Percentiles rank a stretch among this genome's conserved stretches.
These are phyloP conservation scores for Ophiostoma pallidulum DNA, from an alignment of 2,329 filamentous ascomycete genomes.

Conservation along the genomic window DNA sequence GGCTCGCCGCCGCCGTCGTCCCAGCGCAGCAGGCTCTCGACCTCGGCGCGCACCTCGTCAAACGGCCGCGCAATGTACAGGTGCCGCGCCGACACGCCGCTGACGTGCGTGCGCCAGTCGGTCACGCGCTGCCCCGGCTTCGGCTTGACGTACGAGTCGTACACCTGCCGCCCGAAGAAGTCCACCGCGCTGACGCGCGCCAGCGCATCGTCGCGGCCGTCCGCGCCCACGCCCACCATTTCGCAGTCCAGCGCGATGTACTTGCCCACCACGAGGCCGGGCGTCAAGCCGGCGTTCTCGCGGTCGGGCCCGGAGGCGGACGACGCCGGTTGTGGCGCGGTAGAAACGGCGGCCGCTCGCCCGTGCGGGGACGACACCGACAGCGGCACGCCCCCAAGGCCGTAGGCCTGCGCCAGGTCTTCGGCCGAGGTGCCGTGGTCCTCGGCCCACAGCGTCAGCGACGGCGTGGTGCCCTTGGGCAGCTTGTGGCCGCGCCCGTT, in stretches of 20 bases:
- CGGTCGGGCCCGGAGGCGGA: slow-evolving; percentile 26
- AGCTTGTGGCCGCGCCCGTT: slow-evolving; percentile 19
- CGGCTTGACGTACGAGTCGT: slow-evolving; percentile 84
- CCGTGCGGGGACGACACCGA: slow-evolving; percentile 14
- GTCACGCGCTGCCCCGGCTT: slow-evolving; percentile 67
- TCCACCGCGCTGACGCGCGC: slow-evolving; percentile 87
- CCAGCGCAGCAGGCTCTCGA: slow-evolving; percentile 58
- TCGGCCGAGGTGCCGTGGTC: slow-evolving; percentile 53
- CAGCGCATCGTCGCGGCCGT: slow-evolving; percentile 61
- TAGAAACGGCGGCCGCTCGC: slow-evolving; percentile 9
- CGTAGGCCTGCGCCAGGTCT: slow-evolving; percentile 53
- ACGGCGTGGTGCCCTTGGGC: slow-evolving; percentile 33
- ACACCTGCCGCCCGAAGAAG: slow-evolving; percentile 84
- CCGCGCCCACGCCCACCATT: slow-evolving; percentile 83
- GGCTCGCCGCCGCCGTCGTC: slow-evolving; percentile 2
- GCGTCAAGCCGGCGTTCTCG: slow-evolving; percentile 54
- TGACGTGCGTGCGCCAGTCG: slow-evolving; percentile 83
- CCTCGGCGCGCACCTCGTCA: slow-evolving; percentile 63
- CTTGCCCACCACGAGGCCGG: slow-evolving; percentile 65
- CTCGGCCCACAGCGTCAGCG: slow-evolving; percentile 50
- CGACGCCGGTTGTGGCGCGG: background rate
- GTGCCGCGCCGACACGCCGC: slow-evolving; percentile 66
- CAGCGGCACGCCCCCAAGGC: slow-evolving; percentile 34
- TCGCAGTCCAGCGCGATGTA: slow-evolving; percentile 94
- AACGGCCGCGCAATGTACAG: slow-evolving; percentile 63